Base-by-base conservation (phyloP, 768 basidiomycete species). In the Bullera alba region DNA sequence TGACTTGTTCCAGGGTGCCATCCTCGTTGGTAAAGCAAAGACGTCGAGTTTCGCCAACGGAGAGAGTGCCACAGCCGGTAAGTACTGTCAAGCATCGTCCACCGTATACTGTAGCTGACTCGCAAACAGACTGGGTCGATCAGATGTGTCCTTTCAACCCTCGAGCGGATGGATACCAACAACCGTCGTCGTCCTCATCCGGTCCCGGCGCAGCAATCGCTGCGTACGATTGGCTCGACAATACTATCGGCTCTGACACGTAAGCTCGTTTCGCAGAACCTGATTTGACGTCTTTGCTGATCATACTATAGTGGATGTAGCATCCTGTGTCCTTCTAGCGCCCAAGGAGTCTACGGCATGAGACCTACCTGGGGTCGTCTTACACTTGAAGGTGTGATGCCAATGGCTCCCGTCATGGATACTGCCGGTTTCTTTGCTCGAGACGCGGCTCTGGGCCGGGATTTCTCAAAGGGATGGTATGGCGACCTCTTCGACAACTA, bases 11-110 rank as follows among this genome's bases (percentile, higher is more conserved):
- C 74, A 77, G 43, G 32, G 32, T 8, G 78, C 78, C 15, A 65
- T 76, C 16, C 68, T 80, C 56, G 73, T 81, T 4, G 80, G 79
- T 35, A 80, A 79, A 60, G 76, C 77, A 4, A 78, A 78, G 49
- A 77, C 77, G 0, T 50, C 43, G 12, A 39, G 44, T 14, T 64
- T 61, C 41, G 61, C 57, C 5, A 64, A 56, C 26, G 59, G 57
- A 14, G 57, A 53, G 34, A 44, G 50, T 27, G 51, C 58, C 26
- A 61, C 65, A 2, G 52, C 47, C 10, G 47, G 50, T n/a, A n/a
- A n/a, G n/a, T n/a, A n/a, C n/a, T n/a, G n/a, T n/a, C n/a, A n/a
- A n/a, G n/a, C n/a, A n/a, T n/a, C n/a, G n/a, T n/a, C n/a, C n/a
- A n/a, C n/a, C n/a, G n/a, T n/a, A n/a, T n/a, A n/a, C n/a, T n/a